Evolutionary conservation across 768 basidiomycete genomes (phyloP), one percentile per base, ranked within the genome.

Genomic region (Pisolithus microcarpus): DNA sequence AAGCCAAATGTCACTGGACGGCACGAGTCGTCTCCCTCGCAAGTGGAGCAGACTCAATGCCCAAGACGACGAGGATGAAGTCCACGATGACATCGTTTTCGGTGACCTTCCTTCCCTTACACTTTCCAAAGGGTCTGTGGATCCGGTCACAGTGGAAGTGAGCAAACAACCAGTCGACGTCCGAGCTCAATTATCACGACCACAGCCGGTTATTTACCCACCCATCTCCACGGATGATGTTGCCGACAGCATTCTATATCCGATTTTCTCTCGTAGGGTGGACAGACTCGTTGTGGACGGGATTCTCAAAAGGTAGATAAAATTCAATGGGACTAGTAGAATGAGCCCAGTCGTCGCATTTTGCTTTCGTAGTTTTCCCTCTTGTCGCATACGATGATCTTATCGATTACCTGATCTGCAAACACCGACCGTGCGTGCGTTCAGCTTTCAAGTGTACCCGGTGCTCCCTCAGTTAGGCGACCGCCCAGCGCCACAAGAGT

Each of bases 31-130:
- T 3, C 38, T 61, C 34, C 52, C 61, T 30, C 70, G 69, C 45
- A 67, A 57, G 50, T 67, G 71, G 70, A 65, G 58, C 38, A 56
- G 63, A 38, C 47, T 70, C 52, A 45, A 59, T 10, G 58, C 55
- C 9, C 65, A 57, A 28, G 65, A 34, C 34, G 34, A 60, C 26
- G 52, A 48, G 2, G 63, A 63, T 15, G 48, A 46, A 10, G 49
- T 57, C 9, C 50, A 48, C 2, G 10, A 56, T 21, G 51, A 49
- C 1, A 56, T 64, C 13, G 34, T 48, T 21, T 59, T 72, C 26
- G 55, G 58, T 5, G 50, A 66, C 49, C 54, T 70, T n/a, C 34
- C 52, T 19, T 37, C 40, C 13, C n/a, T 21, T 37, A 7, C 30
- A 5, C 2, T 19, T 30, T 7, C 4, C 7, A 30, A 42, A 16